Evolutionary conservation across 768 basidiomycete genomes (phyloP).

Genomic region (Nidularia sp.): DNA sequence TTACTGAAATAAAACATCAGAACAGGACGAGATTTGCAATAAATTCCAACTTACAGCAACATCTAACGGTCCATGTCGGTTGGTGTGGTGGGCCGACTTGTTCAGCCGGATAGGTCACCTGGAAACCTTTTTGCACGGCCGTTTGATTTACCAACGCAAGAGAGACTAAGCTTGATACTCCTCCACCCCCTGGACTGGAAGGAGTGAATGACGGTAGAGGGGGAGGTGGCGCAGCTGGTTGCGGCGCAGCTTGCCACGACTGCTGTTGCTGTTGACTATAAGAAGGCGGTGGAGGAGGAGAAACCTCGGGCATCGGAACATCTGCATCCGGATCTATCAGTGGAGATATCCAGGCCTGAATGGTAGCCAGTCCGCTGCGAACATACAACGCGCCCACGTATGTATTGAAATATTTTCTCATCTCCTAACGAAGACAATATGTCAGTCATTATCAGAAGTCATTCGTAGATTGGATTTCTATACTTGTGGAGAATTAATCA

Average conservation of each 20-base stretch:
- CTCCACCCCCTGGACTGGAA: slow-evolving; percentile 6
- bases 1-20: slow-evolving; percentile 32
- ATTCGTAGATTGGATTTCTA: background rate
- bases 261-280: slow-evolving; percentile 10
- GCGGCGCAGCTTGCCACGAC: slow-evolving; percentile 3
- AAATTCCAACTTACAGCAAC: slow-evolving; percentile 35
- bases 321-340: slow-evolving; percentile 46
- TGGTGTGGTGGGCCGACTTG: slow-evolving; percentile 48
- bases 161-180: slow-evolving; percentile 23
- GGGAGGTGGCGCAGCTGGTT: slow-evolving; percentile 11
- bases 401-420: slow-evolving; percentile 48
- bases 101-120: slow-evolving; percentile 43
- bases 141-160: slow-evolving; percentile 51
- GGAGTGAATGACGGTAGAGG: slow-evolving; percentile 28
- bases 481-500: slow-evolving; percentile 28
- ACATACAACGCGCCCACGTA: slow-evolving; percentile 67
- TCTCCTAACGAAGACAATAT: slow-evolving; percentile 37
- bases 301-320: slow-evolving; percentile 1
- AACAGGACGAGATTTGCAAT: background rate
- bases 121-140: slow-evolving; percentile 39
- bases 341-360: slow-evolving; percentile 57
- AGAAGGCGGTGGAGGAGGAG: background rate
- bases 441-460: background rate
- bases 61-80: slow-evolving; percentile 55
- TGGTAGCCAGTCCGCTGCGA: slow-evolving; percentile 43